Evolutionary conservation across 2,329 filamentous ascomycete genomes (phyloP).

Genomic region (Pyricularia pennisetigena): DNA sequence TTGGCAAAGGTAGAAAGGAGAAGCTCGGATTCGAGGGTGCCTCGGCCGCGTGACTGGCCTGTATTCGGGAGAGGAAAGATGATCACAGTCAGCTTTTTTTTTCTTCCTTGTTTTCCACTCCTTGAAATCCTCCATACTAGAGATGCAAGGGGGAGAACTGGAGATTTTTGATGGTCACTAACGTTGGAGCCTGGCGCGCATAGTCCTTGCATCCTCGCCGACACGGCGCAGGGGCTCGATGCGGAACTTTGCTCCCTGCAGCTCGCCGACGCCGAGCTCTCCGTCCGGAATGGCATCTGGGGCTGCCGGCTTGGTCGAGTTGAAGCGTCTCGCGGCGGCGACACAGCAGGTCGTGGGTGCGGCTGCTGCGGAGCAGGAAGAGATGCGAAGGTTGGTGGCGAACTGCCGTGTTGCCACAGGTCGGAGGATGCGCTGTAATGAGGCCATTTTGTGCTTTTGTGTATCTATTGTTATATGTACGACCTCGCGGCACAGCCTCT

Average conservation of each 20-base stretch:
- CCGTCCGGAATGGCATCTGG: slow-evolving; percentile 17
- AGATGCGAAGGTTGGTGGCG: slow-evolving; percentile 6
- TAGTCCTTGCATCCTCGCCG: slow-evolving; percentile 78
- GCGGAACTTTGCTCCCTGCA: slow-evolving; percentile 76
- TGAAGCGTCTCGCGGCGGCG: slow-evolving; percentile 3
- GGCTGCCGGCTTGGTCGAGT: slow-evolving; percentile 6
- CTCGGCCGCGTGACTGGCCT: slow-evolving; percentile 97
- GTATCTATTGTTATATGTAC: not conserved
- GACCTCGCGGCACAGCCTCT: not conserved
- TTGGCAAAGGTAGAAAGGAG: slow-evolving; percentile 93
- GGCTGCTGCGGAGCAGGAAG: not conserved
- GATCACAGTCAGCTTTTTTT: not conserved
- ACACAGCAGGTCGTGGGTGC: slow-evolving; percentile 2
- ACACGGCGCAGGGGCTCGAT: slow-evolving; percentile 80
- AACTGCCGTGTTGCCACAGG: slow-evolving; percentile 10
- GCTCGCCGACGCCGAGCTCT: slow-evolving; percentile 75
- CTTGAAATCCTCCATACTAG: not conserved
- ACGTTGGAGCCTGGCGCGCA: slow-evolving; percentile 73
- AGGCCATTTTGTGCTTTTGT: not conserved
- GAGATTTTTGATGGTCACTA: slow-evolving; percentile 19
- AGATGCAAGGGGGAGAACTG: not conserved
- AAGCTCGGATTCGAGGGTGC: slow-evolving; percentile 90
- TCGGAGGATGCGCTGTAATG: slow-evolving; percentile 5
- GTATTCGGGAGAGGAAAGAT: slow-evolving; percentile 2
- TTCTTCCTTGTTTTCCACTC: slow-evolving; percentile 3